These are phyloP conservation scores for Luffa acutangula DNA, from an alignment of 306 rosid species.

Conservation along the genomic window DNA sequence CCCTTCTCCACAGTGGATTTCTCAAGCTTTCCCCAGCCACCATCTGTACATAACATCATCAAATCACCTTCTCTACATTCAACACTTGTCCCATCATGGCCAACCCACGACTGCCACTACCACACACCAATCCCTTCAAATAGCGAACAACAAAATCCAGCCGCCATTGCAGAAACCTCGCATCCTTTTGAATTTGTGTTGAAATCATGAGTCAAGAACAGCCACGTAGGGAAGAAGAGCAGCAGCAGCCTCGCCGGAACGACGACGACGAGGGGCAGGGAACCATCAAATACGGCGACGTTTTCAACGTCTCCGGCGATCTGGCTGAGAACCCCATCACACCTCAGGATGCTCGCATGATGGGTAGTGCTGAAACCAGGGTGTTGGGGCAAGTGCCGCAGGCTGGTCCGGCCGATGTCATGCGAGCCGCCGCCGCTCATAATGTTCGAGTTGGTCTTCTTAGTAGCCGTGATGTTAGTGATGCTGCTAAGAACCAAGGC, in stretches of 20 bases:
- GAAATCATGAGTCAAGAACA: conserved; percentile 48
- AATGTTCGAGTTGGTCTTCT: conserved; percentile 48
- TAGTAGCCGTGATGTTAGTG: conserved; percentile 30
- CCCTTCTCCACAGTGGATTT: neutral
- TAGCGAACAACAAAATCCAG: neutral
- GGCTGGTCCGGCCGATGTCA: conserved; percentile 44
- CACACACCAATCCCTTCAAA: neutral
- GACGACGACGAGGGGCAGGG: conserved; percentile 4
- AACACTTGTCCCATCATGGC: neutral
- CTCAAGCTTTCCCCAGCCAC: neutral
- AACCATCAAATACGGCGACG: conserved; percentile 57
- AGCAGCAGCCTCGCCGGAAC: conserved; percentile 26
- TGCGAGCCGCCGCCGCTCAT: conserved; percentile 54
- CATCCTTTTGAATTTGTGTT: neutral
- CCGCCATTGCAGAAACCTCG: neutral
- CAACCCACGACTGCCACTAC: neutral
- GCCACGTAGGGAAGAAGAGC: conserved; percentile 22
- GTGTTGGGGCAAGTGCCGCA: conserved; percentile 46
- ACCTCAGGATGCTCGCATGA: conserved; percentile 67
- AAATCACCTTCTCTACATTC: neutral
- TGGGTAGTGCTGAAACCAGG: conserved; percentile 53
- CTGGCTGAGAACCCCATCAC: conserved; percentile 46
- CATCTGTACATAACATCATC: neutral
- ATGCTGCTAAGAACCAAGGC: conserved; percentile 34
- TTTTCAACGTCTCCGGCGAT: conserved; percentile 43